Evolutionary conservation across 306 rosid genomes (phyloP).

Genomic region (Albizia julibrissin): DNA sequence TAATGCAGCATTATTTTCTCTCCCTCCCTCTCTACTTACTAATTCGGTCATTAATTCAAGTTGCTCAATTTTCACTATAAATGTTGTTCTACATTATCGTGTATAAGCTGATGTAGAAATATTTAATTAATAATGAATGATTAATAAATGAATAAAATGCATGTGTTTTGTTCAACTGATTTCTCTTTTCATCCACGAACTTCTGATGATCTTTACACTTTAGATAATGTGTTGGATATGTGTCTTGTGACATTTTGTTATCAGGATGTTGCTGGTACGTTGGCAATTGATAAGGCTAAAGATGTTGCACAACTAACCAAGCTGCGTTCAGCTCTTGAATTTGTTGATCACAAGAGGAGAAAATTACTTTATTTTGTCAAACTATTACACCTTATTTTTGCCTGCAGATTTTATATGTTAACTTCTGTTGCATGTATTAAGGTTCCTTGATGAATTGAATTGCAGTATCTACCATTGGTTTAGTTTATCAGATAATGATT

Average conservation of each 20-base stretch:
- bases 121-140: too few species aligned
- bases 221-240: conserved; percentile 11
- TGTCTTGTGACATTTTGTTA: conserved; percentile 32
- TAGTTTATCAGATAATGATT: neutral
- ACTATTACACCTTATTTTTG: conserved; percentile 1
- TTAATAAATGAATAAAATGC: neutral
- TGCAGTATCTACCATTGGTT: neutral
- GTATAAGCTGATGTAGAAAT: neutral
- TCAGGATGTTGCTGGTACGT: conserved; percentile 97
- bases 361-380: conserved; percentile 56
- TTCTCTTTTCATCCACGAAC: conserved; percentile 3
- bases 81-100: conserved; percentile 4
- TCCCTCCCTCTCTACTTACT: neutral
- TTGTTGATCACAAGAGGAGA: conserved; percentile 94
- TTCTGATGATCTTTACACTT: conserved; percentile 6
- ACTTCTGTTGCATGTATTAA: neutral
- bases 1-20: neutral
- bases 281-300: conserved; percentile 90
- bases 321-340: conserved; percentile 70
- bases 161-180: conserved; percentile 10
- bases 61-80: neutral
- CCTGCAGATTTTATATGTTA: neutral
- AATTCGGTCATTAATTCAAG: neutral
- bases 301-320: conserved; percentile 64
- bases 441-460: conserved; percentile 14